Conservation (phyloP, 1,284 basidiomycete species). For the Boletus hoseneyae region DNA sequence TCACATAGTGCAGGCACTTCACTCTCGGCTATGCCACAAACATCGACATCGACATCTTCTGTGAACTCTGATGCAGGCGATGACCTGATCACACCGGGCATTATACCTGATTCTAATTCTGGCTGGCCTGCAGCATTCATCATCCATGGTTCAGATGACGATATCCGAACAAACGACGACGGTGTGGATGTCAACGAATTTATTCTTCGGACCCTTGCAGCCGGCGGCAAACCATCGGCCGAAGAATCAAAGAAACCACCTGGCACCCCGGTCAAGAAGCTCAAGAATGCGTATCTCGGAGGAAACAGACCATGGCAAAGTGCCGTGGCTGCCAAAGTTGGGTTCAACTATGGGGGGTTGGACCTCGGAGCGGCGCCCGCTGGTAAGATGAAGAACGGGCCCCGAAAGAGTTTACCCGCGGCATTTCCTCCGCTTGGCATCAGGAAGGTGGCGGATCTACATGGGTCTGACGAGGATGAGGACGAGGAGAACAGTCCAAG, state of each 20-base stretch:
- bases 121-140: slow-evolving; percentile 60
- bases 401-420: slow-evolving; percentile 71
- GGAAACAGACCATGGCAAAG: slow-evolving; percentile 73
- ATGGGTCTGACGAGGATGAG: slow-evolving; percentile 36
- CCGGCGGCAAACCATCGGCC: slow-evolving; percentile 45
- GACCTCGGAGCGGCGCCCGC: slow-evolving; percentile 31
- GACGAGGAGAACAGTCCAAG: slow-evolving; percentile 50
- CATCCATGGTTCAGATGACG: slow-evolving; percentile 40
- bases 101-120: slow-evolving; percentile 49
- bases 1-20: slow-evolving; percentile 32
- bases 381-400: slow-evolving; percentile 45
- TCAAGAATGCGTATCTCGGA: slow-evolving; percentile 55
- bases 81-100: slow-evolving; percentile 63
- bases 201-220: slow-evolving; percentile 66
- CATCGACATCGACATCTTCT: slow-evolving; percentile 58
- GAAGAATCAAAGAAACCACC: slow-evolving; percentile 61
- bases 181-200: slow-evolving; percentile 60
- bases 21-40: slow-evolving; percentile 45
- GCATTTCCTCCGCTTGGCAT: slow-evolving; percentile 48
- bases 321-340: slow-evolving; percentile 67
- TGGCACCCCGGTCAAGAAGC: slow-evolving; percentile 75
- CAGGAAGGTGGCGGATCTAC: slow-evolving; percentile 20
- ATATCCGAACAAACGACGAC: slow-evolving; percentile 31
- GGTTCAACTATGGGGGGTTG: slow-evolving; percentile 50
- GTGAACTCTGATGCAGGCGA: slow-evolving; percentile 53